Conservation (phyloP, 768 basidiomycete species). For the Macrolepiota albuminosa region DNA sequence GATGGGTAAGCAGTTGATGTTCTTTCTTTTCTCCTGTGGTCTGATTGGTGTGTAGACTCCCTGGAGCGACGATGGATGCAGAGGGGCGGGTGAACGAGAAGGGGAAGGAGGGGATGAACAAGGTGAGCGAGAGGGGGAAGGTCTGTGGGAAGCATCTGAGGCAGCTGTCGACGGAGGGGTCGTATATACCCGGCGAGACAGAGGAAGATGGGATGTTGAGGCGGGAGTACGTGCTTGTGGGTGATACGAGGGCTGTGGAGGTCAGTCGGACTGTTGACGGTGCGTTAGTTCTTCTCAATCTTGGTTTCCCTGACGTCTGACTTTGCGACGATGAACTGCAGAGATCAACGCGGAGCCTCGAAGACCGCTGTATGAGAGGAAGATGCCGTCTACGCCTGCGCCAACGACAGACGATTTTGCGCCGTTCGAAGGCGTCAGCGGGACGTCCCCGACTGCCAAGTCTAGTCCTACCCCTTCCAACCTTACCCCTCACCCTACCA, state of each 20-base stretch:
- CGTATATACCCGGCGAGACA: conserved; percentile 75
- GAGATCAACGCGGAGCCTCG: conserved; percentile 62
- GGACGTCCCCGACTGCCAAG: background rate
- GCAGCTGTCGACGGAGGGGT: conserved; percentile 51
- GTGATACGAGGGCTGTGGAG: conserved; percentile 85
- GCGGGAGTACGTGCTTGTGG: conserved; percentile 92
- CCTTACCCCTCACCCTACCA: background rate
- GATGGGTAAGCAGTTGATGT: conserved; percentile 19
- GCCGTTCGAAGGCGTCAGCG: conserved; percentile 21
- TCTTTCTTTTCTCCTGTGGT: background rate
- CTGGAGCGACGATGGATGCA: background rate
- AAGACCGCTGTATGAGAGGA: conserved; percentile 54
- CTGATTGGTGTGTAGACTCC: background rate
- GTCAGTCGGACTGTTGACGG: conserved; percentile 92
- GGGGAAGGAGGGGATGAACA: background rate
- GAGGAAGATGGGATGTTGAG: conserved; percentile 78
- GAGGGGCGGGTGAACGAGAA: background rate
- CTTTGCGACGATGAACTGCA: conserved; percentile 20
- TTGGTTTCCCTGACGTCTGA: background rate
- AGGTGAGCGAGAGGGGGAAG: background rate
- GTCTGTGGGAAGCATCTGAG: conserved; percentile 14
- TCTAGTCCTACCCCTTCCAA: background rate
- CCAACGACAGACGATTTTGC: conserved; percentile 43
- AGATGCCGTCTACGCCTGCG: conserved; percentile 44
- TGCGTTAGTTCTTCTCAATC: conserved; percentile 26